Percentiles rank a stretch among this genome's conserved stretches.
phyloP scores from a whole-genome alignment of 176 grass and related monocot species.

The Rhynchospora breviuscula region DNA sequence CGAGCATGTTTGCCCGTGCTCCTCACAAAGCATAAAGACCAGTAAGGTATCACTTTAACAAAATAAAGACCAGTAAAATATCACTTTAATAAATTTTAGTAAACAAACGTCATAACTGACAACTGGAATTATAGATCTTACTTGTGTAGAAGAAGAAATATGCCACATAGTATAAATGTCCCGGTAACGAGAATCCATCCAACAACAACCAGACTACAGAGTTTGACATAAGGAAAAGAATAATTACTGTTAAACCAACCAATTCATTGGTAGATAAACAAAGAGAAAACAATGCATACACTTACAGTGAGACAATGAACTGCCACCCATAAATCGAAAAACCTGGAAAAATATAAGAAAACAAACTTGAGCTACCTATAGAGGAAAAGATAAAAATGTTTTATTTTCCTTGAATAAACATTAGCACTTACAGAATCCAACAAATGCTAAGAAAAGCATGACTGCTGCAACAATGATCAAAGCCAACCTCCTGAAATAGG shows the following conservation, averaged over 20 bases:
- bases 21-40: neutral
- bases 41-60: neutral
- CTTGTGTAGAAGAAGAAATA: conserved; percentile 95
- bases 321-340: conserved; percentile 67
- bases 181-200: conserved; percentile 94
- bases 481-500: conserved; percentile 49
- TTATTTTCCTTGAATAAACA: neutral
- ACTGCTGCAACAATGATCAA: conserved; percentile 69
- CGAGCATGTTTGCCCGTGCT: neutral
- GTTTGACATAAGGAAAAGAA: neutral
- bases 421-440: conserved; percentile 74
- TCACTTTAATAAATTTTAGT: neutral
- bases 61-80: neutral
- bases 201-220: conserved; percentile 69
- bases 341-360: conserved; percentile 46
- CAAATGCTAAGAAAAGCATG: conserved; percentile 85
- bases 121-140: conserved; percentile 29
- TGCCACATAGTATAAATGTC: conserved; percentile 84
- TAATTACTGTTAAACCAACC: neutral
- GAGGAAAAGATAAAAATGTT: neutral
- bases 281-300: conserved; percentile 19
- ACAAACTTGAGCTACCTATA: conserved; percentile 30
- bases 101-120: neutral
- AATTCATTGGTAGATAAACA: conserved; percentile 8
- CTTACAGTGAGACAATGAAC: conserved; percentile 80